Evolutionary conservation across 2,329 filamentous ascomycete genomes (phyloP), one percentile per base, ranked within the genome.

Genomic region (Claviceps citrina): DNA sequence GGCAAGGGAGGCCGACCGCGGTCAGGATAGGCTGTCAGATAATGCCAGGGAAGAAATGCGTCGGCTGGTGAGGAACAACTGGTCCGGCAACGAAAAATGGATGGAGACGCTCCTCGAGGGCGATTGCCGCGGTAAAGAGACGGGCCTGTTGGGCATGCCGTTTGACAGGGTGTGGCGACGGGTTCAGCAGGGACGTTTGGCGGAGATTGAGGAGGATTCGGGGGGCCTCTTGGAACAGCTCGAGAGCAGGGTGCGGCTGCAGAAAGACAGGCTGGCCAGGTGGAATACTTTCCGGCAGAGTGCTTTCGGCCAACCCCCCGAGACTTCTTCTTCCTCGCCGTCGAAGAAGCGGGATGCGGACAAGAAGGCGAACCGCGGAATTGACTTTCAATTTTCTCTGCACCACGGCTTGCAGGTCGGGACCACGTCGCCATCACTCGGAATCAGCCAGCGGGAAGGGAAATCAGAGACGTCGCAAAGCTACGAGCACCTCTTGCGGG

Each of bases 11-110:
- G 43, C 49, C 3, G 39, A 50, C 1, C 44, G 46, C 2, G 45
- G 47, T 0, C 45, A 53, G 13, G 53, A 57, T 12, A 53, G 59
- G 20, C 46, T 67, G 6, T 57, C 67, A 0, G 60, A 66, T 9
- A 59, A 66, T 30, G 55, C 61, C 3, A 65, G 61, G 33, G 48
- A 57, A 0, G 63, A 73, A 30, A 61, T 84, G 42, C 69, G 78
- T 49, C 72, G 71, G 31, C 67, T 71, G 2, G 62, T 86, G 24
- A 68, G 71, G 27, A 76, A 78, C 44, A 84, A 85, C 48, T 94
- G 86, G 86, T 67, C 82, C 12, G 86, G 84, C 2, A 76, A 79
- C 51, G 73, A 79, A 43, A 70, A 74, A 41, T 89, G 85, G 79
- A 70, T 84, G 49, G 71, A 84, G 36, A 67, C 74, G 2, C 61